phyloP scores from a whole-genome alignment of 2,329 filamentous ascomycete species.

The Beauveria asiatica region DNA sequence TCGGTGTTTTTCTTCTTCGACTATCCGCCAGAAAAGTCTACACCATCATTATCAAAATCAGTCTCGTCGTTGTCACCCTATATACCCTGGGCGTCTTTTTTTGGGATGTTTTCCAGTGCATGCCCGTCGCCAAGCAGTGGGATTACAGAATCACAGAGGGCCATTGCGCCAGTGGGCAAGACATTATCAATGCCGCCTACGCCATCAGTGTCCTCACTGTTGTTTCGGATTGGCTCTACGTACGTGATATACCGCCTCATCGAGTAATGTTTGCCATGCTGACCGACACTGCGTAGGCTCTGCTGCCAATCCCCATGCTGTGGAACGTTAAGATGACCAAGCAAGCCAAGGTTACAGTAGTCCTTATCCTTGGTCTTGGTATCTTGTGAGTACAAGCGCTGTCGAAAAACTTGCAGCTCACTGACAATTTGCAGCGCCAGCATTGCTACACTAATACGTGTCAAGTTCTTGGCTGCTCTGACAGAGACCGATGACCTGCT shows the following conservation, averaged over 20 bases:
- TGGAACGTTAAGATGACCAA: slow-evolving; percentile 46
- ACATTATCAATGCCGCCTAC: slow-evolving; percentile 41
- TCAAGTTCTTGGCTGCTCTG: slow-evolving; percentile 39
- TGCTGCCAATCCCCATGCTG: slow-evolving; percentile 45
- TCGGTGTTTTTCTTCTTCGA: slow-evolving; percentile 42
- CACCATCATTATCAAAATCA: slow-evolving; percentile 37
- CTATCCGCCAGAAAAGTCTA: slow-evolving; percentile 38
- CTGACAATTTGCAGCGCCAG: slow-evolving; percentile 33
- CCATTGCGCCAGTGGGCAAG: slow-evolving; percentile 33
- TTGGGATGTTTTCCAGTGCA: slow-evolving; percentile 45
- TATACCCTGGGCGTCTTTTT: slow-evolving; percentile 42
- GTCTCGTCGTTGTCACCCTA: slow-evolving; percentile 36
- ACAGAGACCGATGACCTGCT: slow-evolving; percentile 37
- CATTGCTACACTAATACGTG: slow-evolving; percentile 43
- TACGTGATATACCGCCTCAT: slow-evolving; percentile 18
- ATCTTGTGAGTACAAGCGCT: slow-evolving; percentile 32
- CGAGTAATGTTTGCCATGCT: background rate
- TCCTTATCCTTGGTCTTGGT: slow-evolving; percentile 39
- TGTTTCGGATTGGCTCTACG: slow-evolving; percentile 46
- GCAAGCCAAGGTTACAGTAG: slow-evolving; percentile 43
- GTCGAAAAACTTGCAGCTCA: background rate
- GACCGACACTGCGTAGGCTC: slow-evolving; percentile 26
- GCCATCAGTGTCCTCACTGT: slow-evolving; percentile 44
- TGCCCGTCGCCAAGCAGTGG: slow-evolving; percentile 43
- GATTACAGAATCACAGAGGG: slow-evolving; percentile 37